Evolutionary conservation across 345 rosid genomes (phyloP).

Genomic region (Brassica napus): Da-Ae NC_063439.1:4095001-4095500

Average conservation of each 20-base stretch:
- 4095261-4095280: slow-evolving; percentile 53
- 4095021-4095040: slow-evolving; percentile 29
- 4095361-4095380: slow-evolving; percentile 46
- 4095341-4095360: slow-evolving; percentile 46
- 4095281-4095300: slow-evolving; percentile 70
- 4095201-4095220: slow-evolving; percentile 18
- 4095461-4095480: slow-evolving; percentile 39
- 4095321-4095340: slow-evolving; percentile 56
- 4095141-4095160: slow-evolving; percentile 18
- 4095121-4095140: neutral
- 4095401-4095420: slow-evolving; percentile 48
- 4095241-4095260: slow-evolving; percentile 22
- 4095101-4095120: slow-evolving; percentile 9
- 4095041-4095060: slow-evolving; percentile 21
- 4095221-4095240: neutral
- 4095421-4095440: slow-evolving; percentile 57
- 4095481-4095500: slow-evolving; percentile 40
- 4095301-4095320: slow-evolving; percentile 64
- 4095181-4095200: slow-evolving; percentile 9
- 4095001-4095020: neutral
- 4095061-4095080: slow-evolving; percentile 27
- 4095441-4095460: slow-evolving; percentile 62
- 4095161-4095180: neutral
- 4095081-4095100: slow-evolving; percentile 22
- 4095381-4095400: slow-evolving; percentile 56